A percentile compares a stretch with the other conserved stretches of the same genome.
Evolutionary conservation across 805 yeast species (phyloP).

Genomic region (Saturnispora kantuleensis): DNA sequence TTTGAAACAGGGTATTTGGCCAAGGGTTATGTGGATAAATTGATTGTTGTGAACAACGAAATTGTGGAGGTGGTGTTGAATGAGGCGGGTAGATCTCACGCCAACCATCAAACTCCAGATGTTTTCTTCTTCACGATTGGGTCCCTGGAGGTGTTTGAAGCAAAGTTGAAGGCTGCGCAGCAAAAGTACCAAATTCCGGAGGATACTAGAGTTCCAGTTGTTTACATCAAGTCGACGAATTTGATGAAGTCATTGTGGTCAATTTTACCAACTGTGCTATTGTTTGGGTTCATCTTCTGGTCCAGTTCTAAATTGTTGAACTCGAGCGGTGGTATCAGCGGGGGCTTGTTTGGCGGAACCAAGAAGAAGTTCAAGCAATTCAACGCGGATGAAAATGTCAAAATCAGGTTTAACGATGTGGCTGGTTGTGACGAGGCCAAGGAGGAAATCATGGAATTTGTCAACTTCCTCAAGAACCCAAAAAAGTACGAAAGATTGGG

Average conservation of each 20-base stretch:
- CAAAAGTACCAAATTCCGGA: slow-evolving; percentile 58
- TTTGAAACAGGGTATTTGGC: slow-evolving; percentile 73
- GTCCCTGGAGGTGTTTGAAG: slow-evolving; percentile 76
- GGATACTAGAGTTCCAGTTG: slow-evolving; percentile 66
- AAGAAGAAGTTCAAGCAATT: slow-evolving; percentile 74
- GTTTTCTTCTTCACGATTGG: slow-evolving; percentile 68
- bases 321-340: slow-evolving; percentile 48
- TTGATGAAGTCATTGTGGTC: slow-evolving; percentile 55
- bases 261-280: slow-evolving; percentile 68
- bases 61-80: slow-evolving; percentile 62
- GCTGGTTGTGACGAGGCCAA: slow-evolving; percentile 95
- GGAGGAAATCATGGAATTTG: slow-evolving; percentile 93
- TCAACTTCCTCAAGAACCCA: slow-evolving; percentile 78
- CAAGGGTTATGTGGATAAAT: slow-evolving; percentile 64
- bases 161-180: slow-evolving; percentile 66
- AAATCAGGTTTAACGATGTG: slow-evolving; percentile 76
- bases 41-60: slow-evolving; percentile 64
- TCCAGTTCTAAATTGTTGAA: slow-evolving; percentile 45
- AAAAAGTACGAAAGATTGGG: slow-evolving; percentile 77
- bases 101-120: slow-evolving; percentile 20
- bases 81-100: slow-evolving; percentile 28
- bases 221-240: slow-evolving; percentile 61
- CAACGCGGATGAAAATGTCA: slow-evolving; percentile 76
- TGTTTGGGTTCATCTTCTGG: slow-evolving; percentile 72
- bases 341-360: slow-evolving; percentile 60